Evolutionary conservation across 2,329 filamentous ascomycete species (phyloP), one percentile per base, ranked within the genome.

Genomic region (Tolypocladium capitatum): DNA sequence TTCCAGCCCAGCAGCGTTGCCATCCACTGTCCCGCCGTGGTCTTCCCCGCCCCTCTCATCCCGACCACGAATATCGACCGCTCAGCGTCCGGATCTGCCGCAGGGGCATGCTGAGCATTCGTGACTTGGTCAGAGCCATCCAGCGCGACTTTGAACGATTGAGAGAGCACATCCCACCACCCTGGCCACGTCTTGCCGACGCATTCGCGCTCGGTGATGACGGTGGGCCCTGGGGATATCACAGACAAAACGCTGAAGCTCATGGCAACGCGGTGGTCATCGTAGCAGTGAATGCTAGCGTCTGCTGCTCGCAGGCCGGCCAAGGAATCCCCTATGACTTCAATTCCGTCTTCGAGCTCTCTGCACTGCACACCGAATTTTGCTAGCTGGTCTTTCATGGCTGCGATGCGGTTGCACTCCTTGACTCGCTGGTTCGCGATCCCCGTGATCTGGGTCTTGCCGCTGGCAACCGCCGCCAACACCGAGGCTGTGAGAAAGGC

Each of bases 401-500:
- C 92, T 53, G 81, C 76, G 55, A 98, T 98, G 33, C 92, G 84
- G 63, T 98, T 95, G 70, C 92, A 98, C 62, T 98, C 92, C 65
- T 98, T 98, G 50, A 97, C 91, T 56, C 92, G 81, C 64, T 98
- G 92, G 60, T 98, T 98, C 30, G 92, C 92, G 56, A 98, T 98
- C 45, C 92, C 92, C 16, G 83, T 84, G 55, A 98, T 97, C 48
- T 80, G 80, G 0, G 92, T 98, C 45, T 81, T 81, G 2, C 86
- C 87, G 14, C 77, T 80, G 10, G 91, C 89, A 40, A 95, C 87
- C 33, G 92, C 92, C 27, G 89, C 92, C 43, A 98, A 75, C 5
- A 95, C 89, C 2, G 89, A 94, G 18, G 92, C 92, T 5, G 90
- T 96, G 46, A 98, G 74, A 73, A 98, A 98, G 44, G 92, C 92